These are phyloP conservation scores for Helminthosporium solani DNA, from an alignment of 2,329 filamentous ascomycete species.

Conservation along the genomic window DNA sequence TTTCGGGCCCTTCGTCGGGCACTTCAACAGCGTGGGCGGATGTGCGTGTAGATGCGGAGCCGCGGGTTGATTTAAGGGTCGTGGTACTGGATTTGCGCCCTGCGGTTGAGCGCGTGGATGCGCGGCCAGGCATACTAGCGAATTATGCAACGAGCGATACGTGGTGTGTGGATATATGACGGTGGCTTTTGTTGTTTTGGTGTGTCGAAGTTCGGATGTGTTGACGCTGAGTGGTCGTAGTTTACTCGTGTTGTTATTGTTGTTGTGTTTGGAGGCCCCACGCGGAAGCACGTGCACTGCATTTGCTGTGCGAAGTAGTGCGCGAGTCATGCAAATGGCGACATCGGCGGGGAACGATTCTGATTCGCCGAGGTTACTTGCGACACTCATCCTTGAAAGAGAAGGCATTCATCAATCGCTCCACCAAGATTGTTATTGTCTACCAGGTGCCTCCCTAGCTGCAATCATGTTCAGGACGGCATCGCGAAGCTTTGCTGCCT, in stretches of 20 bases:
- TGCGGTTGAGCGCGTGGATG: constrained; percentile 42
- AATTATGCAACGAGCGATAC: constrained; percentile 6
- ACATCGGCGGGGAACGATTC: constrained; percentile 22
- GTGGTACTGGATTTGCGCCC: constrained; percentile 36
- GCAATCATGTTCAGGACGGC: constrained; percentile 67
- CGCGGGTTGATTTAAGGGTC: constrained; percentile 48
- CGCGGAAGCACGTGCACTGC: constrained; percentile 4
- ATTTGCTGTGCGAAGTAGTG: neutral
- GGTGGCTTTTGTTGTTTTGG: no score
- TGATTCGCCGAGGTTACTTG: constrained; percentile 15
- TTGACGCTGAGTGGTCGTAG: constrained; percentile 8
- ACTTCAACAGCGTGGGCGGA: constrained; percentile 48
- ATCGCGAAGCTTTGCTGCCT: constrained; percentile 66
- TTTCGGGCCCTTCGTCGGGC: constrained; percentile 72
- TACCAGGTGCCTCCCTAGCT: neutral
- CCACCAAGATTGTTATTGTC: neutral
- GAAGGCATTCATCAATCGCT: neutral
- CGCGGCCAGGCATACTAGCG: constrained; percentile 49
- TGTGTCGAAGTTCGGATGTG: constrained; percentile 6
- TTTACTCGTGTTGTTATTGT: no score
- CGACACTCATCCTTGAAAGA: constrained; percentile 2
- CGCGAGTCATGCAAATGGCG: constrained; percentile 16
- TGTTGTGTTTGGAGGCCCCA: constrained; percentile 11
- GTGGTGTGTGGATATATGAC: neutral
- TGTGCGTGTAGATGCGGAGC: constrained; percentile 45